Conservation (phyloP, 352 stramenopile species). For the Chrysophaeum taylorii region DNA sequence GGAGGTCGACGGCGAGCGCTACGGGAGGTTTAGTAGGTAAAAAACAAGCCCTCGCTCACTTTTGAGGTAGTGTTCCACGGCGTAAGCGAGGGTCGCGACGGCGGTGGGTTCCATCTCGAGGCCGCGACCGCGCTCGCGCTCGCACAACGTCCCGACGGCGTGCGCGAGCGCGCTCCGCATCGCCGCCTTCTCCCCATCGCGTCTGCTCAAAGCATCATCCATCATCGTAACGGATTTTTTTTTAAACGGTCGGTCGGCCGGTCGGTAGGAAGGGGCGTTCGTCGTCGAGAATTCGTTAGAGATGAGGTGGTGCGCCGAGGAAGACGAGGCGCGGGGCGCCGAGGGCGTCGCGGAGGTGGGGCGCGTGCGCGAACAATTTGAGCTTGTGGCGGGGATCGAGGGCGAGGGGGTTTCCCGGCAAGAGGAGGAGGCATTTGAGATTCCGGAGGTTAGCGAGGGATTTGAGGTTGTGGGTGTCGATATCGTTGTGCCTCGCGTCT, state of each 20-base stretch:
- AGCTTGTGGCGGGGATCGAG: not conserved
- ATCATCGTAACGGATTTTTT: too few species aligned
- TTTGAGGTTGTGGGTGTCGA: not conserved
- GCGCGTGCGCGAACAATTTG: not conserved
- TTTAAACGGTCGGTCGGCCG: too few species aligned
- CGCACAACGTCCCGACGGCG: not conserved
- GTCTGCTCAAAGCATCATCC: too few species aligned
- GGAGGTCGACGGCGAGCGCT: not conserved
- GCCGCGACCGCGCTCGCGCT: not conserved
- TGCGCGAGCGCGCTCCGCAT: not conserved
- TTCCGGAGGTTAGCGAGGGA: not conserved
- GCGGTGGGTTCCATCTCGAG: not conserved
- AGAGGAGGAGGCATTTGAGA: not conserved
- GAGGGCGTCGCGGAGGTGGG: conserved; percentile 1
- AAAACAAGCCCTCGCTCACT: too few species aligned
- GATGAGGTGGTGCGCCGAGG: too few species aligned
- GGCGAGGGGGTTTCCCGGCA: not conserved
- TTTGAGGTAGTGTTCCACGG: not conserved
- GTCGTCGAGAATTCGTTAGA: too few species aligned
- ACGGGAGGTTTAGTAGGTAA: too few species aligned
- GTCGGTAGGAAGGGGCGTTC: too few species aligned
- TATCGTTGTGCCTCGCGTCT: not conserved
- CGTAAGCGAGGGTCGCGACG: not conserved
- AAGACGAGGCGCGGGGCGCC: not conserved
- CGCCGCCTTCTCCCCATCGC: not conserved